Percentiles rank a stretch among this genome's conserved stretches.
Conservation (phyloP, 2,329 filamentous ascomycete species). For the Arthrobotrys sinensis region DNA sequence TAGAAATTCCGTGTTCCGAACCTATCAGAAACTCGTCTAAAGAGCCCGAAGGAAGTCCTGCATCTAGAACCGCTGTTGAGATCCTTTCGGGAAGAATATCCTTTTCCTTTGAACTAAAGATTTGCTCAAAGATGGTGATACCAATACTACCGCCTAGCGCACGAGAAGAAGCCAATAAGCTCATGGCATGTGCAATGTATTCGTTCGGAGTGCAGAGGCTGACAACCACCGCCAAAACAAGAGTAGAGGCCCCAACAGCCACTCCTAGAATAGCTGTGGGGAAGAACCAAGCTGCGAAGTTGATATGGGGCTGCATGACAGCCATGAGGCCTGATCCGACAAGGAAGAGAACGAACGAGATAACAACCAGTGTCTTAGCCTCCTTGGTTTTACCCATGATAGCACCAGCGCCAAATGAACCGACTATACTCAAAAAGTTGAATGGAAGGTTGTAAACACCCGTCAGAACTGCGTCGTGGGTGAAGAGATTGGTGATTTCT, state of each 20-base stretch:
- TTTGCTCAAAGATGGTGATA: not conserved
- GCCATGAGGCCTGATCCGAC: not conserved
- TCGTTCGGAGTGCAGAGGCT: not conserved
- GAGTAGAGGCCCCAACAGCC: not conserved
- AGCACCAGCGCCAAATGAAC: not conserved
- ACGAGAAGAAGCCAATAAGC: not conserved
- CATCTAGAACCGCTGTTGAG: not conserved
- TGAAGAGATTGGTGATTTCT: not conserved
- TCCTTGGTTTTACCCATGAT: slow-evolving; percentile 1
- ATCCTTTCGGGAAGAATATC: slow-evolving; percentile 6
- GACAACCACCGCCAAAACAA: not conserved
- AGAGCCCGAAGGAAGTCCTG: not conserved
- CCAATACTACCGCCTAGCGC: not conserved
- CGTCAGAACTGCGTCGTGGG: not conserved
- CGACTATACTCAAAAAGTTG: not conserved
- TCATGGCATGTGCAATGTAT: not conserved
- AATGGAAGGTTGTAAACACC: not conserved
- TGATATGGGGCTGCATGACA: not conserved
- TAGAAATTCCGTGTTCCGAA: not conserved
- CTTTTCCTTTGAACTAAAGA: not conserved
- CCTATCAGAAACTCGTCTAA: not conserved
- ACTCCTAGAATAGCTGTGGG: not conserved
- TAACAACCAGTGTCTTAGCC: not conserved
- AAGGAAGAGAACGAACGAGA: not conserved
- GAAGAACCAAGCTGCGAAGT: not conserved